phyloP scores from a whole-genome alignment of 768 basidiomycete genomes.

The Strobilomyces dryophilus region DNA sequence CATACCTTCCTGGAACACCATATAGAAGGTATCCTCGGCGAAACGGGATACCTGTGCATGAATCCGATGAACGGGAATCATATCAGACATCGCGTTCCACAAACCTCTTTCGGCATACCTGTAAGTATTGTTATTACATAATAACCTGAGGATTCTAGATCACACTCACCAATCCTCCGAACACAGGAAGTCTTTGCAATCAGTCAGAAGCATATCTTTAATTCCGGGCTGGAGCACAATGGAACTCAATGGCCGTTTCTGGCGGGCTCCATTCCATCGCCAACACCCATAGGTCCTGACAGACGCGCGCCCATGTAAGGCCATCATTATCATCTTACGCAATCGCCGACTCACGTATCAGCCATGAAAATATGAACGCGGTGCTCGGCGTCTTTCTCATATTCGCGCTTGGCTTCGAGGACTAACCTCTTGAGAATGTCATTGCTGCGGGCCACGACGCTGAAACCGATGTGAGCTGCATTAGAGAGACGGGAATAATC shows the following conservation, averaged over 20 bases:
- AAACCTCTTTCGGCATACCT: conserved; percentile 90
- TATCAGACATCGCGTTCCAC: conserved; percentile 24
- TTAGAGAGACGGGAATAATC: conserved; percentile 14
- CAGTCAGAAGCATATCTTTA: conserved; percentile 85
- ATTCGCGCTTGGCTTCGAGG: conserved; percentile 81
- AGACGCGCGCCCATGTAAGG: conserved; percentile 2
- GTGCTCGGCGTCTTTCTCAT: conserved; percentile 88
- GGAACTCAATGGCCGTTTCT: conserved; percentile 90
- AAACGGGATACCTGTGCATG: conserved; percentile 71
- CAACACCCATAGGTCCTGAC: conserved; percentile 68
- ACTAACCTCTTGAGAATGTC: conserved; percentile 85
- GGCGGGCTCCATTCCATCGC: conserved; percentile 86
- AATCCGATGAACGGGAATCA: conserved; percentile 18
- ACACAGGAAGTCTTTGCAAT: conserved; percentile 80
- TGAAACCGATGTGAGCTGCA: conserved; percentile 27
- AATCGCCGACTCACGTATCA: conserved; percentile 62
- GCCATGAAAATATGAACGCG: conserved; percentile 87
- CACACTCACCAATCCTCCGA: conserved; percentile 78
- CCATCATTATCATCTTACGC: conserved; percentile 1
- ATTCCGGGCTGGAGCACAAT: conserved; percentile 87
- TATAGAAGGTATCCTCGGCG: conserved; percentile 81
- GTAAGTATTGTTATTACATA: conserved; percentile 16
- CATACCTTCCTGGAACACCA: conserved; percentile 80
- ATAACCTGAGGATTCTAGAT: conserved; percentile 14
- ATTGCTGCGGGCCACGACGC: conserved; percentile 85